Conservation (phyloP, 2,329 filamentous ascomycete species). For the Teratosphaeria destructans region DNA sequence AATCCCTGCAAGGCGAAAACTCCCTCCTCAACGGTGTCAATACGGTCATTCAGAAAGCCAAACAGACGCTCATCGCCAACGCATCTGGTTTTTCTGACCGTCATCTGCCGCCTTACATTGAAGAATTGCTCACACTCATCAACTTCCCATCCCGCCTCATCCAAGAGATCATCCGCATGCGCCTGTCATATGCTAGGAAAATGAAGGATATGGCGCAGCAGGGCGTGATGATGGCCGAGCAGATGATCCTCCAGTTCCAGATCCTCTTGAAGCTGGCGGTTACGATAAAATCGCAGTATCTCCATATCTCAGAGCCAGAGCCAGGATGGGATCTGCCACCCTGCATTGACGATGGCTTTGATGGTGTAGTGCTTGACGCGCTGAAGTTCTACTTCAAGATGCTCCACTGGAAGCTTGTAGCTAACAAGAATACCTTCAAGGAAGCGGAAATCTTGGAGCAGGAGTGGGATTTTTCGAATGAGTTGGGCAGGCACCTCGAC, state of each 20-base stretch:
- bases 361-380: conserved; percentile 80
- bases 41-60: conserved; percentile 83
- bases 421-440: conserved; percentile 98
- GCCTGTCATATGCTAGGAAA: conserved; percentile 81
- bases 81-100: conserved; percentile 74
- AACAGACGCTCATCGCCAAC: conserved; percentile 79
- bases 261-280: conserved; percentile 85
- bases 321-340: conserved; percentile 91
- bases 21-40: conserved; percentile 81
- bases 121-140: conserved; percentile 89
- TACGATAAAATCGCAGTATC: conserved; percentile 82
- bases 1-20: conserved; percentile 72
- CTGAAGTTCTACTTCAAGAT: conserved; percentile 98
- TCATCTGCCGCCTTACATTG: conserved; percentile 90
- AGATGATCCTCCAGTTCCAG: conserved; percentile 96
- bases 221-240: conserved; percentile 86
- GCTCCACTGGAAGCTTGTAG: conserved; percentile 92
- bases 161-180: conserved; percentile 89
- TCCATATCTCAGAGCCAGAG: conserved; percentile 72
- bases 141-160: conserved; percentile 94
- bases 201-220: conserved; percentile 93
- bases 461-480: conserved; percentile 95
- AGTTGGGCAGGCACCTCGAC: conserved; percentile 82
- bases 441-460: conserved; percentile 95
- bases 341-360: conserved; percentile 94